phyloP scores from a whole-genome alignment of 2,329 filamentous ascomycete species.

The Aspergillus fischeri region DNA sequence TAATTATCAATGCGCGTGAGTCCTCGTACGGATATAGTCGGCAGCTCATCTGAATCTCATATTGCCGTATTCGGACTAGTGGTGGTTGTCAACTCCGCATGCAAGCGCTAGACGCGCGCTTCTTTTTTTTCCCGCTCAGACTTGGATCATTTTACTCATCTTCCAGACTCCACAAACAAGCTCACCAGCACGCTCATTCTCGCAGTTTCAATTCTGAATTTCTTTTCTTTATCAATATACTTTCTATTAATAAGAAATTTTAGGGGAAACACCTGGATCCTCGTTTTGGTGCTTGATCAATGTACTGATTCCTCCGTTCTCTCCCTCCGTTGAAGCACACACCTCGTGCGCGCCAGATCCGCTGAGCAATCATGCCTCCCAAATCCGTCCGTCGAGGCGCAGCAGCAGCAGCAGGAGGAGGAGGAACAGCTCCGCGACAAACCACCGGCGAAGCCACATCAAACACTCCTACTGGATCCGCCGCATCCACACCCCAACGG shows the following conservation, averaged over 20 bases:
- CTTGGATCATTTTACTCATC: not conserved
- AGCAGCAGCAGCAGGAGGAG: conserved; percentile 10
- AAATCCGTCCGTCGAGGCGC: conserved; percentile 28
- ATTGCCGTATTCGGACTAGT: not conserved
- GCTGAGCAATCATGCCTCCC: conserved; percentile 27
- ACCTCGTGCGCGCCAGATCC: not conserved
- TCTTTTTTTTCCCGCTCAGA: conserved; percentile 1
- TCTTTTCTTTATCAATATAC: too few relatives aligned
- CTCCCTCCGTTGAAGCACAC: conserved; percentile 4
- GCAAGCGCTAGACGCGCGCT: conserved; percentile 2
- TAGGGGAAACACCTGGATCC: not conserved
- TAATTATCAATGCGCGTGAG: not conserved
- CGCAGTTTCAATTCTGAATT: not conserved
- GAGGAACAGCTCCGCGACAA: not conserved
- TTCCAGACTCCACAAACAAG: not conserved
- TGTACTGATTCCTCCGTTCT: not conserved
- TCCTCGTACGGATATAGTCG: too few relatives aligned
- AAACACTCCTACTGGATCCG: not conserved
- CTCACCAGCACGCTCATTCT: not conserved
- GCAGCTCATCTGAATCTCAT: not conserved
- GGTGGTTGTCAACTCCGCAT: not conserved
- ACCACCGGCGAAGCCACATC: not conserved
- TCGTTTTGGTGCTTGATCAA: not conserved
- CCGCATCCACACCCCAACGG: conserved; percentile 7
- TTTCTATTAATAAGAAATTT: not conserved